Percentiles rank a stretch among this genome's conserved stretches.
phyloP scores from a whole-genome alignment of 1,284 basidiomycete species.

The Sphagnurus paluster region DNA sequence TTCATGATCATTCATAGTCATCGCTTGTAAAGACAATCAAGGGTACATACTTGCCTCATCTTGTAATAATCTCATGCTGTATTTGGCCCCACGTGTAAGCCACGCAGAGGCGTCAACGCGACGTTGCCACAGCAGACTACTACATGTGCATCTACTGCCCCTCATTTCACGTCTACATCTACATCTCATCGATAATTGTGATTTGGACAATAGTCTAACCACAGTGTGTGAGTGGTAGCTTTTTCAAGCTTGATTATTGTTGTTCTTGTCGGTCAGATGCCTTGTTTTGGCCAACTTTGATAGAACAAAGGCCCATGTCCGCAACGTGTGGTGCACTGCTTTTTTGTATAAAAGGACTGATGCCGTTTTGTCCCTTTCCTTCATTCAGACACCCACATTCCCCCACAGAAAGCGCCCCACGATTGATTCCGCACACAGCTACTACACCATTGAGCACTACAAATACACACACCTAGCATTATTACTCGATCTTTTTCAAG shows the following conservation, averaged over 20 bases:
- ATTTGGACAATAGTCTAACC: background rate
- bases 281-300: constrained; percentile 19
- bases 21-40: background rate
- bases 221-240: background rate
- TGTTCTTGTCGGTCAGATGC: constrained; percentile 3
- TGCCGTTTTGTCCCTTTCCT: background rate
- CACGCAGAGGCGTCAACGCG: too few relatives aligned
- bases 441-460: constrained; percentile 8
- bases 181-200: too few relatives aligned
- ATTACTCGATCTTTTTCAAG: constrained; percentile 5
- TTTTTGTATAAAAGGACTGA: constrained; percentile 21
- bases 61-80: background rate
- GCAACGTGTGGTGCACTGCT: constrained; percentile 23
- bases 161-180: too few relatives aligned
- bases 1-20: background rate
- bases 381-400: constrained; percentile 8
- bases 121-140: too few relatives aligned
- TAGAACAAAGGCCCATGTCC: constrained; percentile 25
- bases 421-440: constrained; percentile 8
- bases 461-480: constrained; percentile 3
- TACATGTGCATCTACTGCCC: too few relatives aligned
- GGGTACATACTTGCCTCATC: too few relatives aligned
- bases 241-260: constrained; percentile 3
- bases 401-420: constrained; percentile 4
- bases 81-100: background rate